A percentile compares a stretch with the other conserved stretches of the same genome.
phyloP scores from a whole-genome alignment of 2,329 filamentous ascomycete species.

The Stenocarpella maydis region DNA sequence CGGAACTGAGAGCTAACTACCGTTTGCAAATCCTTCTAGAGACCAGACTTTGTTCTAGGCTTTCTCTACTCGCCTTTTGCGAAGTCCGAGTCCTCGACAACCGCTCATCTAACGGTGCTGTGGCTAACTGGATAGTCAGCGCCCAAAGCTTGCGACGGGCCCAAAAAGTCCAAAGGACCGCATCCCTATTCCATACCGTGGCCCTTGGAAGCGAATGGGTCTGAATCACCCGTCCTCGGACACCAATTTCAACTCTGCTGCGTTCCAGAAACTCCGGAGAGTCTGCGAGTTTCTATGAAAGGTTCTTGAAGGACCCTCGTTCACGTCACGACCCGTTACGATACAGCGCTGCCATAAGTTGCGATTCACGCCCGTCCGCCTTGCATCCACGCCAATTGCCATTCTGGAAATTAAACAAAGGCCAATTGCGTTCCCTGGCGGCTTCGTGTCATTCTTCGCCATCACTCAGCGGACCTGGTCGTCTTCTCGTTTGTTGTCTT shows the following conservation, averaged over 20 bases:
- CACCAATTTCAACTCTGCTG: conserved; percentile 17
- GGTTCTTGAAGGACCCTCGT: conserved; percentile 23
- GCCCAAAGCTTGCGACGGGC: conserved; percentile 25
- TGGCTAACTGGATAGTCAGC: conserved; percentile 21
- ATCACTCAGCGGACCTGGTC: conserved; percentile 7
- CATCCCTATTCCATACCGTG: conserved; percentile 14
- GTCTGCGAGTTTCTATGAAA: conserved; percentile 19
- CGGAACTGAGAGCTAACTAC: conserved; percentile 24
- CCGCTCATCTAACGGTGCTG: conserved; percentile 21
- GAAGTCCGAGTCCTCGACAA: conserved; percentile 12
- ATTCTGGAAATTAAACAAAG: background rate
- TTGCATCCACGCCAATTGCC: conserved; percentile 17
- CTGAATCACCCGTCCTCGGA: background rate
- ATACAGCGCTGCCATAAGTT: conserved; percentile 8
- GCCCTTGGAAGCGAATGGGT: background rate
- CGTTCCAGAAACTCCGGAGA: background rate
- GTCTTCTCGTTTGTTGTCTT: conserved; percentile 8
- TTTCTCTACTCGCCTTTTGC: conserved; percentile 21
- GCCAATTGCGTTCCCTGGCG: conserved; percentile 31
- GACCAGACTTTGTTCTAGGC: conserved; percentile 26
- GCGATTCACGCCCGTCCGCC: background rate
- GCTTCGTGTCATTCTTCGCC: conserved; percentile 24
- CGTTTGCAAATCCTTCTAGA: conserved; percentile 21
- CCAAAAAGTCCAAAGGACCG: conserved; percentile 19
- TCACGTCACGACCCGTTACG: conserved; percentile 29